phyloP scores from a whole-genome alignment of 2,329 filamentous ascomycete species.

The Botrytis cinerea region DNA sequence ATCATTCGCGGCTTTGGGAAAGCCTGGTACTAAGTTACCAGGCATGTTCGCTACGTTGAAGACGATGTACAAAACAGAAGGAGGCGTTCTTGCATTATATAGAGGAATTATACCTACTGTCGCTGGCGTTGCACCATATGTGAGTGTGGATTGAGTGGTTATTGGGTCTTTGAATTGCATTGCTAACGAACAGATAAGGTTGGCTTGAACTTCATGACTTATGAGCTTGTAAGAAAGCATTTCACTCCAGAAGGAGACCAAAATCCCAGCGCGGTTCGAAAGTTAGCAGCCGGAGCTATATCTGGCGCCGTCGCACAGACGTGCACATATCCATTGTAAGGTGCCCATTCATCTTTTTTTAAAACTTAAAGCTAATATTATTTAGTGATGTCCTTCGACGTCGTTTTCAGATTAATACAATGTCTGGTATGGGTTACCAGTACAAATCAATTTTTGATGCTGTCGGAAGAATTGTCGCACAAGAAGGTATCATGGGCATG shows the following conservation, averaged over 20 bases:
- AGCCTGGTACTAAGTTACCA: constrained; percentile 66
- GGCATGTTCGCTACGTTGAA: constrained; percentile 89
- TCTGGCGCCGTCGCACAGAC: constrained; percentile 97
- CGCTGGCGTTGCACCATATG: constrained; percentile 93
- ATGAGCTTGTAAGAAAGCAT: constrained; percentile 81
- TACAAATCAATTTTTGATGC: constrained; percentile 89
- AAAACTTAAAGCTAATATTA: constrained; percentile 30
- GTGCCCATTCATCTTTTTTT: constrained; percentile 28
- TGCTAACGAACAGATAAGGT: constrained; percentile 54
- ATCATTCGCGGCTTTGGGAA: constrained; percentile 78
- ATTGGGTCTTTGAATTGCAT: neutral
- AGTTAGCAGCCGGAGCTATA: constrained; percentile 85
- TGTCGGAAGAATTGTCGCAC: constrained; percentile 73
- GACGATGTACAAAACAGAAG: constrained; percentile 88
- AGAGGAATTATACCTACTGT: constrained; percentile 92
- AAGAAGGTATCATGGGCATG: constrained; percentile 82
- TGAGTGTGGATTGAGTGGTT: constrained; percentile 44
- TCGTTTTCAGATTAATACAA: constrained; percentile 97
- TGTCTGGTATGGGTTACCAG: constrained; percentile 96
- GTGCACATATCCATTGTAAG: constrained; percentile 97
- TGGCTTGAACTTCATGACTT: constrained; percentile 97
- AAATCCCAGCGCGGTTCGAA: constrained; percentile 76
- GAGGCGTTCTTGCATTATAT: constrained; percentile 83
- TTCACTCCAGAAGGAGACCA: constrained; percentile 86
- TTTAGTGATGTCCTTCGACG: constrained; percentile 83